Evolutionary conservation across 2,329 filamentous ascomycete genomes (phyloP), one percentile per base, ranked within the genome.

Genomic region (Akanthomyces muscarius): DNA sequence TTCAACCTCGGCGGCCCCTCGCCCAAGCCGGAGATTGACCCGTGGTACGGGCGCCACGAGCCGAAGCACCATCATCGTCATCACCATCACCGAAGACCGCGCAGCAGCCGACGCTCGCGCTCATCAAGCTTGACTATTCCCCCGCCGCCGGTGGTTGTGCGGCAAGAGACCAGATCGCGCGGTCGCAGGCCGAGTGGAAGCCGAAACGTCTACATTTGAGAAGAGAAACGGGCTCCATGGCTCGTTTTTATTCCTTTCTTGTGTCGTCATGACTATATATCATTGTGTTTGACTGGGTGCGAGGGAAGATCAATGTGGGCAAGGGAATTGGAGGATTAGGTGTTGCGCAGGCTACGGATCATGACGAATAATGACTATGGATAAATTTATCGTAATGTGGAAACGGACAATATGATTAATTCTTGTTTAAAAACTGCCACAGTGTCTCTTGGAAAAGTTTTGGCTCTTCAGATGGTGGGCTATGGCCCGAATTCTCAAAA

Each of bases 1-100:
- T 66, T 71, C 57, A 78, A 79, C 66, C 55, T 66, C 5, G 76
- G 76, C 10, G 75, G 73, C 1, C 75, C 76, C 10, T 72, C 74
- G 0, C 75, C 76, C 10, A 73, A 73, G 0, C 68, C 69, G 5
- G 70, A 72, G 18, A 53, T 72, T 18, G 66, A 77, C 66, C 70
- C 67, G 38, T 69, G 69, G 68, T 76, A 78, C 28, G 51, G 52
- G 4, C 50, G 60, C 69, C 71, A 61, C 69, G 73, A 45, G 59
- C 66, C 13, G 54, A 69, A n/a, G 65, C 66, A 54, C n/a, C 33
- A 42, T n/a, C 63, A 66, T 21, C 69, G 66, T 25, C 66, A 64
- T 5, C 71, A 71, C 18, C 70, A 71, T 14, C 70, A 68, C 23
- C 68, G 67, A 1, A 59, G 53, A 5, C 63, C 60, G 25, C 67